Conservation (phyloP, 2,329 filamentous ascomycete genomes). For the Trichoderma atrobrunneum region DNA sequence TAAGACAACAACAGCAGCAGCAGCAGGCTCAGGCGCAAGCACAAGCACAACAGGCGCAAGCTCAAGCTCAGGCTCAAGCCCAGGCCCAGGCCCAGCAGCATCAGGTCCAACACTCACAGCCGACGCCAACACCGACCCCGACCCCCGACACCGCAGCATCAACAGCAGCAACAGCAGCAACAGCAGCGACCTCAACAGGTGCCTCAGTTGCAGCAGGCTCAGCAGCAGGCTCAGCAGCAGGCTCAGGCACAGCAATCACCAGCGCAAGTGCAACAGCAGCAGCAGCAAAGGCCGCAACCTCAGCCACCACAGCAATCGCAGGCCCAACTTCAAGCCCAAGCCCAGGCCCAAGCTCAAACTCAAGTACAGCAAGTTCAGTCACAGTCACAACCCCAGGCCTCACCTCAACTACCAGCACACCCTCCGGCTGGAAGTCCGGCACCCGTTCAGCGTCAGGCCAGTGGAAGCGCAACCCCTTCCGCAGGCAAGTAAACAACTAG, state of each 20-base stretch:
- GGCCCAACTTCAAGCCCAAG: conserved; percentile 5
- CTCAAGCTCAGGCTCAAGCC: conserved; percentile 21
- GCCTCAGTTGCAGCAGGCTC: conserved; percentile 23
- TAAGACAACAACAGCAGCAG: conserved; percentile 56
- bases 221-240: conserved; percentile 9
- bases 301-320: conserved; percentile 1
- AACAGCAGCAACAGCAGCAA: conserved; percentile 13
- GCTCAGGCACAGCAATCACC: conserved; percentile 13
- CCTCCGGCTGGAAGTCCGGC: conserved; percentile 22
- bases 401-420: conserved; percentile 18
- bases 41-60: conserved; percentile 29
- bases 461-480: conserved; percentile 41
- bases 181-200: conserved; percentile 22
- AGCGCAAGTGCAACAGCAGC: conserved; percentile 20
- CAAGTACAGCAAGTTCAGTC: conserved; percentile 17
- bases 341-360: conserved; percentile 17
- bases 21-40: conserved; percentile 38
- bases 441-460: conserved; percentile 35
- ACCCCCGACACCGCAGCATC: conserved; percentile 22
- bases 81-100: conserved; percentile 6
- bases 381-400: conserved; percentile 23
- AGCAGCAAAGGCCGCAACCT: conserved; percentile 19
- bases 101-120: conserved; percentile 22
- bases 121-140: neutral
- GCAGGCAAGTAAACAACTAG: conserved; percentile 25